These are phyloP conservation scores for Gracilaria gracilis DNA, from an alignment of 23 red algal species.

Conservation along the genomic window DNA sequence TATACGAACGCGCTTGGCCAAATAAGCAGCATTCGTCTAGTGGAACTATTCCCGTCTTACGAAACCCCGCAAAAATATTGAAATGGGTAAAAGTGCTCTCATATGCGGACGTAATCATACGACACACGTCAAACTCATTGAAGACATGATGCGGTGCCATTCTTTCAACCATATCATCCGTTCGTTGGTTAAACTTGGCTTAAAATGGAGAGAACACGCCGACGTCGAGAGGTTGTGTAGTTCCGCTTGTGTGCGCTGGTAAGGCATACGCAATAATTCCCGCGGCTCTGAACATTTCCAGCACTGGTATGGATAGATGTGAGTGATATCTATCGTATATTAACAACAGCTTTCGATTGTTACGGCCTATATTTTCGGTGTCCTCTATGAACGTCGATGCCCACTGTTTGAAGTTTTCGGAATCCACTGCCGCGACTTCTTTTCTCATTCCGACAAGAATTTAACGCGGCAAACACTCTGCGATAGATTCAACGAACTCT, in stretches of 20 bases:
- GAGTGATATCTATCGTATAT: slow-evolving; percentile 22
- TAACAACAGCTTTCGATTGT: not conserved
- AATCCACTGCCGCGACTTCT: not conserved
- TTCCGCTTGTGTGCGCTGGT: too few species aligned
- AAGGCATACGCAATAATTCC: slow-evolving; percentile 21
- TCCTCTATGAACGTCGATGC: not conserved
- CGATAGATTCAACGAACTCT: not conserved
- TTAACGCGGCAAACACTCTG: not conserved
- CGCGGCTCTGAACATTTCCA: not conserved
- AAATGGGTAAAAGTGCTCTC: too few species aligned
- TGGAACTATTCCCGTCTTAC: too few species aligned
- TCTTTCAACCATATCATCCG: too few species aligned
- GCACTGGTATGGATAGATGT: not conserved
- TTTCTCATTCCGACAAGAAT: not conserved
- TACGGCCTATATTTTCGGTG: not conserved
- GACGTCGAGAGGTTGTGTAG: too few species aligned
- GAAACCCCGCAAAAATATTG: too few species aligned
- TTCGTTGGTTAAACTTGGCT: too few species aligned
- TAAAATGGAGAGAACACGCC: not conserved
- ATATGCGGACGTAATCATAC: too few species aligned
- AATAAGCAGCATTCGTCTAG: too few species aligned
- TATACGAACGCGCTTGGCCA: too few species aligned
- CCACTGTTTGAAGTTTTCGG: not conserved
- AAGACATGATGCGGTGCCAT: not conserved
- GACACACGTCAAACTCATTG: not conserved